Percentiles rank a stretch among this genome's conserved stretches.
These are phyloP conservation scores for Quercus lobata DNA, from an alignment of 331 rosid genomes.

Conservation along the genomic window DNA sequence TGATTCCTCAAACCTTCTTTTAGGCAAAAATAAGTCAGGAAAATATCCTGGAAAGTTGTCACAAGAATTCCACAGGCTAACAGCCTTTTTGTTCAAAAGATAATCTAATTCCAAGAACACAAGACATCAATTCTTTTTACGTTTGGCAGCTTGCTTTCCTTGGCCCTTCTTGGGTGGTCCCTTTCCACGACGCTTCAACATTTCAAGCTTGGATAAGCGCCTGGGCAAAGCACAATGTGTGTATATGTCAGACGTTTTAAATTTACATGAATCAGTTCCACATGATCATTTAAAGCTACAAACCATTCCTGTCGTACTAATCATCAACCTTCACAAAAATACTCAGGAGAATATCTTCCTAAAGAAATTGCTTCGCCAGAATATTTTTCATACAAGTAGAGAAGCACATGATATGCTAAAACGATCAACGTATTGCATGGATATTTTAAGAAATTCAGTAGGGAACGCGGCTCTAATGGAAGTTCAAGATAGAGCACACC, in stretches of 20 bases:
- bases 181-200: conserved; percentile 97
- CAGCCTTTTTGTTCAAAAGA: conserved; percentile 16
- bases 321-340: conserved; percentile 8
- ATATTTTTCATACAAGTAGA: too few relatives aligned
- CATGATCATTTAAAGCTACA: neutral
- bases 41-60: neutral
- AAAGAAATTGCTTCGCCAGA: too few relatives aligned
- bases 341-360: neutral
- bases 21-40: neutral
- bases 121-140: conserved; percentile 44
- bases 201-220: conserved; percentile 86
- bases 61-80: conserved; percentile 6
- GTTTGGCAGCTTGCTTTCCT: conserved; percentile 89
- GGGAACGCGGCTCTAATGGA: neutral
- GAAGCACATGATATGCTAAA: neutral
- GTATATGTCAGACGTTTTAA: conserved; percentile 1
- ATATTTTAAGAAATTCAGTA: neutral
- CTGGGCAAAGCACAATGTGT: conserved; percentile 32
- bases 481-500: neutral
- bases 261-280: neutral
- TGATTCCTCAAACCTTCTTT: neutral
- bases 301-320: neutral
- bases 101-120: conserved; percentile 7
- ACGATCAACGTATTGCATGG: neutral
- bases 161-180: conserved; percentile 97